Percentiles rank a stretch among this genome's conserved stretches.
Evolutionary conservation across 352 stramenopile genomes (phyloP).

Genomic region (Phytophthora europaea): DNA sequence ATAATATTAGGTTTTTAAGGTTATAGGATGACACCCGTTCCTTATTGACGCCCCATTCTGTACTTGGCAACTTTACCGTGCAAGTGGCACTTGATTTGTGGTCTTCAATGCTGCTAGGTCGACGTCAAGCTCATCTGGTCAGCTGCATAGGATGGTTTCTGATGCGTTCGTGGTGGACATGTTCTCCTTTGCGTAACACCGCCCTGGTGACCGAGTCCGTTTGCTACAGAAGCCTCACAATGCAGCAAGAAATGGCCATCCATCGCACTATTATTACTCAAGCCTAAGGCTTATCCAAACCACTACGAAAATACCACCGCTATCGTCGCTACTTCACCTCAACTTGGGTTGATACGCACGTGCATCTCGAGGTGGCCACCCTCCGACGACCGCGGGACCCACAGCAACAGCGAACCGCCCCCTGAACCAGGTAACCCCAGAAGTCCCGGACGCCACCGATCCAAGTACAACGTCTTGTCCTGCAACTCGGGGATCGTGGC

Average conservation of each 20-base stretch:
- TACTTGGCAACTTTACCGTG: not conserved
- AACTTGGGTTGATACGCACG: slow-evolving; percentile 25
- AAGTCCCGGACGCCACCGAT: slow-evolving; percentile 17
- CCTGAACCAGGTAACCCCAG: slow-evolving; percentile 19
- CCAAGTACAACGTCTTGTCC: slow-evolving; percentile 27
- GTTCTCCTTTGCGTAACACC: not conserved
- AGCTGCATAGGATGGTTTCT: not conserved
- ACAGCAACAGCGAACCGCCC: slow-evolving; percentile 23
- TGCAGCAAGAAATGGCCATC: not conserved
- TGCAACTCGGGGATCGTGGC: slow-evolving; percentile 18
- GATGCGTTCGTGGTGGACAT: not conserved
- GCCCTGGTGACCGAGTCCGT: no score
- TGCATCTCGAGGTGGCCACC: slow-evolving; percentile 20
- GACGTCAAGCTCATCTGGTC: not conserved
- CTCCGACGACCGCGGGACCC: slow-evolving; percentile 12
- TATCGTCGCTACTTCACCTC: not conserved
- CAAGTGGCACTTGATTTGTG: slow-evolving; percentile 1
- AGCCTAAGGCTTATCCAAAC: not conserved
- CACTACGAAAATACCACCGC: not conserved
- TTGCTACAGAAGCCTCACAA: not conserved
- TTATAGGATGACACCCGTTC: no score
- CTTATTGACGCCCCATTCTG: no score
- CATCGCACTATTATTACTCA: not conserved
- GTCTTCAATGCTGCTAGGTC: not conserved
- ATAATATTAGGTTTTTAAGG: no score